Evolutionary conservation across 2,329 filamentous ascomycete genomes (phyloP).

Genomic region (Aureobasidium mangrovei): DNA sequence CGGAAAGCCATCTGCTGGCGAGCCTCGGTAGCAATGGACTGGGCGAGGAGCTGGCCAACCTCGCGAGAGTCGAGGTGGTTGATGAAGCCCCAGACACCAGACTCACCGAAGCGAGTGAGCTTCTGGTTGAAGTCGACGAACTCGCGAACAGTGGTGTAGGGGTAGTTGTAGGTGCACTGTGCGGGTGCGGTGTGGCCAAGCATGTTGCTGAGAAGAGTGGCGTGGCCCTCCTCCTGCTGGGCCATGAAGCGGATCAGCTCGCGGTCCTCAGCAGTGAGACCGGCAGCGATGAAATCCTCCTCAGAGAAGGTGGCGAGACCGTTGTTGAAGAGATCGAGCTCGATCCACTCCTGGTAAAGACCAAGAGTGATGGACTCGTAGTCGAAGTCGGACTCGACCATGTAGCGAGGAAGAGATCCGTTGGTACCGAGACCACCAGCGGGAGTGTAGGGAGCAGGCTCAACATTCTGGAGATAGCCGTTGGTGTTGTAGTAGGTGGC

Average conservation of each 20-base stretch:
- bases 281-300: slow-evolving; percentile 59
- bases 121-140: slow-evolving; percentile 80
- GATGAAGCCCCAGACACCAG: slow-evolving; percentile 73
- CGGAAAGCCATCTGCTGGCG: slow-evolving; percentile 80
- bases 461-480: slow-evolving; percentile 55
- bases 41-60: slow-evolving; percentile 61
- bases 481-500: slow-evolving; percentile 64
- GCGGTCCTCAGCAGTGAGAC: slow-evolving; percentile 60
- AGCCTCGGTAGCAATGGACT: slow-evolving; percentile 69
- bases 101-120: slow-evolving; percentile 72
- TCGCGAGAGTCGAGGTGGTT: slow-evolving; percentile 68
- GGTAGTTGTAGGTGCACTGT: slow-evolving; percentile 77
- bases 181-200: slow-evolving; percentile 60
- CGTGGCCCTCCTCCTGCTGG: slow-evolving; percentile 68
- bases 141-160: slow-evolving; percentile 63
- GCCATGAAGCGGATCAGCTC: slow-evolving; percentile 68
- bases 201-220: slow-evolving; percentile 68
- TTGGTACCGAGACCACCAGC: slow-evolving; percentile 67
- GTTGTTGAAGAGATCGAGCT: slow-evolving; percentile 73
- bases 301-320: slow-evolving; percentile 61
- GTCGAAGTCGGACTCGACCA: slow-evolving; percentile 73
- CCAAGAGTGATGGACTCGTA: slow-evolving; percentile 67
- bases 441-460: slow-evolving; percentile 65
- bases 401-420: slow-evolving; percentile 65
- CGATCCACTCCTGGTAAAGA: slow-evolving; percentile 77